Evolutionary conservation across 345 rosid genomes (phyloP).

Genomic region (Gossypium thurberi): DNA sequence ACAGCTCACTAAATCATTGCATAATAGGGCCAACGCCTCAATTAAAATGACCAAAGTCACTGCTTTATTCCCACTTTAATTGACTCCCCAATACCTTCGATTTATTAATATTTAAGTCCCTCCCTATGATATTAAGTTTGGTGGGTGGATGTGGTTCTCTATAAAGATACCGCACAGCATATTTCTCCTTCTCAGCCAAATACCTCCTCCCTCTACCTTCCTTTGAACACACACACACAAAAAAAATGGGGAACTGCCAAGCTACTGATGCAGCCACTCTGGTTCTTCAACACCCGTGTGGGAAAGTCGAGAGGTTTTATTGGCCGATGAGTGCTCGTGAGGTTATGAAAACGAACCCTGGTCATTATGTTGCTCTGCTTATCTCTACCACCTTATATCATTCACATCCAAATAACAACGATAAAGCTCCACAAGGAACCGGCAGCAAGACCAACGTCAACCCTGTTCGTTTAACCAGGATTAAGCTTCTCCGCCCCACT

Average conservation of each 20-base stretch:
- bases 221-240: too few relatives aligned
- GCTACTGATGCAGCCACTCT: constrained; percentile 75
- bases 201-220: neutral
- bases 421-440: constrained; percentile 4
- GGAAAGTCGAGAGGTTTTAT: constrained; percentile 56
- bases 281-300: constrained; percentile 71
- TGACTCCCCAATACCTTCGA: neutral
- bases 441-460: neutral
- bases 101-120: neutral
- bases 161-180: constrained; percentile 29
- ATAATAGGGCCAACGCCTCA: neutral
- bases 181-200: constrained; percentile 4
- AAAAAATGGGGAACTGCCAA: constrained; percentile 85
- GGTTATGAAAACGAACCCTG: constrained; percentile 80
- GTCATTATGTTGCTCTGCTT: constrained; percentile 87
- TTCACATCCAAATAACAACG: constrained; percentile 23
- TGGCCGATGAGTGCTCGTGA: constrained; percentile 60
- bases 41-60: neutral
- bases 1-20: constrained; percentile 27
- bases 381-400: constrained; percentile 63
- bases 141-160: constrained; percentile 26
- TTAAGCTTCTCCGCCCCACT: constrained; percentile 86
- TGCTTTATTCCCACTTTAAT: neutral
- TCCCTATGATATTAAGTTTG: neutral
- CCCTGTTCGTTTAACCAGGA: constrained; percentile 67